Percentiles rank a stretch among this genome's conserved stretches.
Evolutionary conservation across 2,329 filamentous ascomycete genomes (phyloP).

Genomic region (Colletotrichum chlorophyti): DNA sequence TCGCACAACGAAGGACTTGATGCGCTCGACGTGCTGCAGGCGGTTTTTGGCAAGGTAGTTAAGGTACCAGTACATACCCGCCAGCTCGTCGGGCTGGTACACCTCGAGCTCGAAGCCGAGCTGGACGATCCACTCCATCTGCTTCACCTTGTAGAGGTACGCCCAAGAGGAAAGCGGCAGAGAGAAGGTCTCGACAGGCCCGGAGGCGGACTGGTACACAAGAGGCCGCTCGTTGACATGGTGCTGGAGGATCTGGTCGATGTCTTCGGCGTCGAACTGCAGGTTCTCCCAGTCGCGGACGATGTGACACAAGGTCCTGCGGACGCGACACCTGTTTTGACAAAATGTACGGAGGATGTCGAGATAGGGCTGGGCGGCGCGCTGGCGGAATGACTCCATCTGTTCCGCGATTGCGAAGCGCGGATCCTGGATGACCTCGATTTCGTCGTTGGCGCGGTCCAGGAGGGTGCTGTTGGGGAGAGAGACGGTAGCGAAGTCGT

Average conservation of each 20-base stretch:
- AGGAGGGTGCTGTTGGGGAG: slow-evolving; percentile 76
- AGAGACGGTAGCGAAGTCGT: slow-evolving; percentile 80
- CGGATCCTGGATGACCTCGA: slow-evolving; percentile 77
- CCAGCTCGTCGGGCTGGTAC: slow-evolving; percentile 84
- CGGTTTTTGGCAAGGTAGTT: slow-evolving; percentile 75
- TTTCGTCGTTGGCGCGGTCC: slow-evolving; percentile 75
- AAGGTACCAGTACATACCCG: slow-evolving; percentile 91
- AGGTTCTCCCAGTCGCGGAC: slow-evolving; percentile 84
- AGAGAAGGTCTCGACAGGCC: slow-evolving; percentile 63
- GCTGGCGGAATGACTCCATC: slow-evolving; percentile 73
- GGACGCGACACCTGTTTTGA: slow-evolving; percentile 87
- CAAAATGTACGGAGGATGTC: slow-evolving; percentile 86
- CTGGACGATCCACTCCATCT: slow-evolving; percentile 87
- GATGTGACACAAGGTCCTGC: slow-evolving; percentile 87
- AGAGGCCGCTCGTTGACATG: slow-evolving; percentile 68
- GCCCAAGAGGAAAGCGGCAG: slow-evolving; percentile 87
- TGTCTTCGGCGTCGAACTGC: slow-evolving; percentile 80
- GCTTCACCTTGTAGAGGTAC: slow-evolving; percentile 86
- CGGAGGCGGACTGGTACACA: slow-evolving; percentile 47
- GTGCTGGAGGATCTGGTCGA: slow-evolving; percentile 72
- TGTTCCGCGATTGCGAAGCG: slow-evolving; percentile 75
- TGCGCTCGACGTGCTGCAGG: slow-evolving; percentile 74
- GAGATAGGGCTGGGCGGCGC: slow-evolving; percentile 74
- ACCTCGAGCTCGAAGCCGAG: slow-evolving; percentile 94
- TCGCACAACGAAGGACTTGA: slow-evolving; percentile 68